These are phyloP conservation scores for Antitrichia curtipendula DNA, from an alignment of 225 moss, liverwort and hornwort genomes.

Conservation along the genomic window DNA sequence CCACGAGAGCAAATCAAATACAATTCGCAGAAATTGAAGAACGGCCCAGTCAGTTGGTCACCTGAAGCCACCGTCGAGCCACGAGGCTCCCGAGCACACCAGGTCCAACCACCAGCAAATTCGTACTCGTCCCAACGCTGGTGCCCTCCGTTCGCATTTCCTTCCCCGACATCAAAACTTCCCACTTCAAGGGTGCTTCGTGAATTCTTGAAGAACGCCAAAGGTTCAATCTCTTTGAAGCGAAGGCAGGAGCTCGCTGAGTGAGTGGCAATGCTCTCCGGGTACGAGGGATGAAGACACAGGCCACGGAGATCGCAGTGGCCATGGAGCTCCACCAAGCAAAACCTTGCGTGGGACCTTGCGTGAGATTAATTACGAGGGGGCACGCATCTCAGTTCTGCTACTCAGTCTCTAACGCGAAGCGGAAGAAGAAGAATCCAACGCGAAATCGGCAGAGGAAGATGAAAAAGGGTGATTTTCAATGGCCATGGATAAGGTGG, in stretches of 20 bases:
- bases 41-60: background rate
- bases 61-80: slow-evolving; percentile 74
- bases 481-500: too few species aligned
- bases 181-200: background rate
- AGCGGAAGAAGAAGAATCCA: too few species aligned
- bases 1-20: background rate
- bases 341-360: background rate
- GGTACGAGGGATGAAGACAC: background rate
- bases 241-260: background rate
- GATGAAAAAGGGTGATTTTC: too few species aligned
- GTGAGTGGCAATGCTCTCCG: background rate
- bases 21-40: background rate
- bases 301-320: background rate
- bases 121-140: background rate
- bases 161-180: background rate
- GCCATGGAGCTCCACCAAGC: background rate
- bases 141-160: background rate
- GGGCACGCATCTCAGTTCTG: too few species aligned
- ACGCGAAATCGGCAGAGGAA: too few species aligned
- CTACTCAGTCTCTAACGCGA: too few species aligned
- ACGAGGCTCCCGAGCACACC: slow-evolving; percentile 83
- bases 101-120: slow-evolving; percentile 76
- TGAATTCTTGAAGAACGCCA: background rate
- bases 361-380: too few species aligned
- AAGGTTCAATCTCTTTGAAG: background rate